phyloP scores from a whole-genome alignment of 768 basidiomycete genomes.

The Serpula lacrymans region DNA sequence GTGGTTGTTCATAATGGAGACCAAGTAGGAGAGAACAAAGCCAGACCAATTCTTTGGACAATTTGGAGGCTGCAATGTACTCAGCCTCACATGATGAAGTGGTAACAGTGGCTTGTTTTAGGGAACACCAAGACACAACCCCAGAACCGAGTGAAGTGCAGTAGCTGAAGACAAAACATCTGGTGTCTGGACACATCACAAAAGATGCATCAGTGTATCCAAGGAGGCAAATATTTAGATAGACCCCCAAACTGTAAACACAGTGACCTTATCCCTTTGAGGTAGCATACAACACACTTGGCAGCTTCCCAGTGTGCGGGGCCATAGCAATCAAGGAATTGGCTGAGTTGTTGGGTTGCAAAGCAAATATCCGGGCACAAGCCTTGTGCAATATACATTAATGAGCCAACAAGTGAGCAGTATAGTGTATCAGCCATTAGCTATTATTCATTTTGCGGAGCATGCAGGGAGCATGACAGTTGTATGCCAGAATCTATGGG shows the following conservation, averaged over 20 bases:
- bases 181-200: conserved; percentile 22
- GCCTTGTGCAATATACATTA: conserved; percentile 16
- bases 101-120: conserved; percentile 36
- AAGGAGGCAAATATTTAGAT: conserved; percentile 2
- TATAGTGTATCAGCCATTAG: conserved; percentile 21
- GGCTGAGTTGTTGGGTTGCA: conserved; percentile 20
- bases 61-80: conserved; percentile 35
- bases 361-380: conserved; percentile 24
- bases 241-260: background rate
- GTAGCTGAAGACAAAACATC: conserved; percentile 18
- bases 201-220: conserved; percentile 25
- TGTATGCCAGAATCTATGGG: background rate
- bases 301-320: conserved; percentile 25
- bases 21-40: conserved; percentile 16
- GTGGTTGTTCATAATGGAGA: conserved; percentile 1
- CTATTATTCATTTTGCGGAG: conserved; percentile 11
- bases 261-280: background rate
- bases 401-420: conserved; percentile 17
- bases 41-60: conserved; percentile 35
- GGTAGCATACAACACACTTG: conserved; percentile 14
- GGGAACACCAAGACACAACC: conserved; percentile 26
- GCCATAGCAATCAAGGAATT: conserved; percentile 25
- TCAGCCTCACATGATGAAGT: conserved; percentile 42
- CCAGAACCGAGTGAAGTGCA: conserved; percentile 20
- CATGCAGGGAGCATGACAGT: too few species aligned